Conservation (phyloP, 257 asterid genomes). For the Solanum pimpinellifolium region DNA sequence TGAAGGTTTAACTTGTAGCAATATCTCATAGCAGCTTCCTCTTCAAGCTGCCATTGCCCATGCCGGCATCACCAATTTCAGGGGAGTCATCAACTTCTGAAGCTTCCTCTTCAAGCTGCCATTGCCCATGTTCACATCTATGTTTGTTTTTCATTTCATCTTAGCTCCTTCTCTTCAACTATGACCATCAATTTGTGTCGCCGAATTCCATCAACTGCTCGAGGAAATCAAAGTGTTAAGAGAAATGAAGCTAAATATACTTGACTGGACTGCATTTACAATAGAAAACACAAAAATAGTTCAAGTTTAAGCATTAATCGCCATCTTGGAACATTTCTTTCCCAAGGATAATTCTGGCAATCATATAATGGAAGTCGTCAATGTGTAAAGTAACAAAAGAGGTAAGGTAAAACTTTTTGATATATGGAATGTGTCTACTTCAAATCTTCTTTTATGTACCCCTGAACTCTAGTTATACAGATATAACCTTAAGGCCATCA, state of each 20-base stretch:
- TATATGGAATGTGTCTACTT: not conserved
- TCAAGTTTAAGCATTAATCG: not conserved
- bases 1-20: too few species aligned
- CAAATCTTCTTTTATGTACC: not conserved
- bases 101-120: too few species aligned
- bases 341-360: not conserved
- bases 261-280: not conserved
- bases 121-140: too few species aligned
- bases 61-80: too few species aligned
- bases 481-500: slow-evolving; percentile 70
- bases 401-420: not conserved
- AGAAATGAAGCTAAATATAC: not conserved
- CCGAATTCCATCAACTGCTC: too few species aligned
- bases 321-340: not conserved
- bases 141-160: too few species aligned
- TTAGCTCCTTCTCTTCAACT: too few species aligned
- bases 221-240: too few species aligned
- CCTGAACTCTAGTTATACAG: not conserved
- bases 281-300: not conserved
- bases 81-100: too few species aligned
- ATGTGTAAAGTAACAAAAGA: not conserved
- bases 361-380: not conserved
- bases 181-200: too few species aligned
- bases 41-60: too few species aligned
- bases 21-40: too few species aligned